These are phyloP conservation scores for Thielaviopsis populi DNA, from an alignment of 2,329 filamentous ascomycete species.

Conservation along the genomic window DNA sequence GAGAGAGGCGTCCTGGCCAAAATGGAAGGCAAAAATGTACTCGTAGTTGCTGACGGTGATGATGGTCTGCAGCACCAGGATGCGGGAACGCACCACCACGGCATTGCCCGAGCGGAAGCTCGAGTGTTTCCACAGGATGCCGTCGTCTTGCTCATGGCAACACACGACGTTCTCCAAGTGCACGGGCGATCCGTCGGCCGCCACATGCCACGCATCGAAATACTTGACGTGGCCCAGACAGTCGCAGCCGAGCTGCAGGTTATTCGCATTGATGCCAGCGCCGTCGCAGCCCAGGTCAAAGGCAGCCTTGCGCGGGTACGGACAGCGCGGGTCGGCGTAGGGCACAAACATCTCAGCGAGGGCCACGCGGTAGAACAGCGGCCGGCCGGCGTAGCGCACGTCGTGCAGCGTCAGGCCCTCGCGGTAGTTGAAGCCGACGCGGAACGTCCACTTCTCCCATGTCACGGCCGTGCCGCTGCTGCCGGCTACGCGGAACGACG, in stretches of 20 bases:
- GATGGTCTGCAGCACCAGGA: conserved; percentile 48
- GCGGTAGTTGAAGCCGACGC: conserved; percentile 53
- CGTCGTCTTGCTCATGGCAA: conserved; percentile 30
- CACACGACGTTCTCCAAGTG: conserved; percentile 26
- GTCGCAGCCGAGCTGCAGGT: conserved; percentile 50
- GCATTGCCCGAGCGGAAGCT: conserved; percentile 46
- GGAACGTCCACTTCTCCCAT: conserved; percentile 54
- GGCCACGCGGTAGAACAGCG: conserved; percentile 51
- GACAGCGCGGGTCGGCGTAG: conserved; percentile 48
- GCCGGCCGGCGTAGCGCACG: conserved; percentile 48
- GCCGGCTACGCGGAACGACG: conserved; percentile 27
- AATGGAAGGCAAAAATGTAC: conserved; percentile 32
- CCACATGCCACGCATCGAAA: conserved; percentile 25
- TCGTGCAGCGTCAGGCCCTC: conserved; percentile 58
- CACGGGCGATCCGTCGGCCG: conserved; percentile 22
- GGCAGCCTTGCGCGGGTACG: conserved; percentile 51
- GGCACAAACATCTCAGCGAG: conserved; percentile 58
- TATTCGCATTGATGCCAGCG: conserved; percentile 49
- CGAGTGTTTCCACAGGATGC: conserved; percentile 50
- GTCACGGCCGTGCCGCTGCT: conserved; percentile 28
- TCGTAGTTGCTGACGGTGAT: conserved; percentile 54
- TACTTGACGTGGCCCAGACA: conserved; percentile 48
- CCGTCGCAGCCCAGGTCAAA: conserved; percentile 58
- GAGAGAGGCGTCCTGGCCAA: conserved; percentile 37
- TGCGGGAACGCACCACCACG: conserved; percentile 41